Evolutionary conservation across 1,284 basidiomycete species (phyloP).

Genomic region (Puccinia polysora): DNA sequence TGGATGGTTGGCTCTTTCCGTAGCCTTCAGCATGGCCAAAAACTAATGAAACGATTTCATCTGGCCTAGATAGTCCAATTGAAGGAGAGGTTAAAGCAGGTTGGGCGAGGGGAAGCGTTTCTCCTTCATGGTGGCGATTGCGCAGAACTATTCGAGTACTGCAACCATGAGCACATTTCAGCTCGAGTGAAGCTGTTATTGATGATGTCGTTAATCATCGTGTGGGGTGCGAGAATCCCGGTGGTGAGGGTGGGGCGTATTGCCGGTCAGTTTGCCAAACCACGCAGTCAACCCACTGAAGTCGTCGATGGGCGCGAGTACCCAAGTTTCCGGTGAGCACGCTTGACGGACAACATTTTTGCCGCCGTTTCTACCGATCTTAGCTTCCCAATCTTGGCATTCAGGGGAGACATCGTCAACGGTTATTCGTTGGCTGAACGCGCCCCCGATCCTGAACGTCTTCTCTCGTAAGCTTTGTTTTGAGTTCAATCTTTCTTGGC

Average conservation of each 20-base stretch:
- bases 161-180: conserved; percentile 81
- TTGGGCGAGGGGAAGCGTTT: conserved; percentile 64
- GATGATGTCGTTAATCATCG: conserved; percentile 87
- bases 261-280: conserved; percentile 95
- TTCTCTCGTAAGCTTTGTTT: conserved; percentile 58
- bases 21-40: conserved; percentile 10
- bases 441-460: conserved; percentile 77
- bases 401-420: conserved; percentile 92
- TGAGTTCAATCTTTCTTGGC: conserved; percentile 56
- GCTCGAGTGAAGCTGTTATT: conserved; percentile 89
- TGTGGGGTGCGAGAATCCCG: conserved; percentile 87
- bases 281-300: conserved; percentile 80
- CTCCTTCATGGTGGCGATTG: conserved; percentile 95
- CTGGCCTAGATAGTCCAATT: conserved; percentile 16
- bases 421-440: conserved; percentile 69
- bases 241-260: conserved; percentile 87
- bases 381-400: not conserved
- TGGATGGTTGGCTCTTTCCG: conserved; percentile 50
- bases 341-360: not conserved
- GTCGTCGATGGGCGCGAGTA: conserved; percentile 51
- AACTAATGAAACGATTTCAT: not conserved
- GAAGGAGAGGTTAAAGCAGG: conserved; percentile 4
- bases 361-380: not conserved
- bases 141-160: conserved; percentile 61
- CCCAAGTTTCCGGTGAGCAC: conserved; percentile 69